Evolutionary conservation across 371 early-diverging fungal genomes (phyloP), one percentile per base, ranked within the genome.

Genomic region (Coemansia sp.): DNA sequence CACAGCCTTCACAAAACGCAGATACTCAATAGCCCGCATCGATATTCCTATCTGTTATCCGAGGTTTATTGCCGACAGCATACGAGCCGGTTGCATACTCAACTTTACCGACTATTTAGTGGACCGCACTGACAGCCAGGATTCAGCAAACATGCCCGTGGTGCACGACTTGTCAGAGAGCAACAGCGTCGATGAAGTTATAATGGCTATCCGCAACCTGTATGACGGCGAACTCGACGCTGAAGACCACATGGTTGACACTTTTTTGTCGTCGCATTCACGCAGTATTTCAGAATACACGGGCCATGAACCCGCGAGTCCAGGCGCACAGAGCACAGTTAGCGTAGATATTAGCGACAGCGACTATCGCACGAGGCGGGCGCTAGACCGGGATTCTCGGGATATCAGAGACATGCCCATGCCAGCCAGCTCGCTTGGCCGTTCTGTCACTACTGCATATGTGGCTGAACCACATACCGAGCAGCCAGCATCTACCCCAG

Each of bases 261-360:
- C 39, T 6, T 63, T 73, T 24, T 28, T 75, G 57, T 72, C 73
- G 12, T 58, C 69, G 19, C 64, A 65, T 41, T 75, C 76, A 19
- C 74, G 69, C 40, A 68, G 40, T 17, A 59, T 75, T 17, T 60
- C 68, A 0, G 76, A 75, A 12, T 65, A 64, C 40, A 26, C 29
- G 7, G 32, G 49, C 1, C 53, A 17, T 1, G 46, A 39, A 5
- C 48, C 56, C 8, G 65, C 41, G 13, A 75, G 76, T 26, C 76
- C 74, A 3, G 62, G 61, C 36, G 54, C 61, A 3, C 73, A 65
- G 23, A 73, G 68, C 54, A 73, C 36, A 29, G 48, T 17, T 32
- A 74, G 75, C 48, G 40, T 54, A 1, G 75, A 63, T 21, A 65
- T 75, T 52, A 75, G 76, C 64, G 76, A 75, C 58, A 75, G 61